Evolutionary conservation across 1,284 basidiomycete species (phyloP).

Genomic region (Takashimella koratensis): DNA sequence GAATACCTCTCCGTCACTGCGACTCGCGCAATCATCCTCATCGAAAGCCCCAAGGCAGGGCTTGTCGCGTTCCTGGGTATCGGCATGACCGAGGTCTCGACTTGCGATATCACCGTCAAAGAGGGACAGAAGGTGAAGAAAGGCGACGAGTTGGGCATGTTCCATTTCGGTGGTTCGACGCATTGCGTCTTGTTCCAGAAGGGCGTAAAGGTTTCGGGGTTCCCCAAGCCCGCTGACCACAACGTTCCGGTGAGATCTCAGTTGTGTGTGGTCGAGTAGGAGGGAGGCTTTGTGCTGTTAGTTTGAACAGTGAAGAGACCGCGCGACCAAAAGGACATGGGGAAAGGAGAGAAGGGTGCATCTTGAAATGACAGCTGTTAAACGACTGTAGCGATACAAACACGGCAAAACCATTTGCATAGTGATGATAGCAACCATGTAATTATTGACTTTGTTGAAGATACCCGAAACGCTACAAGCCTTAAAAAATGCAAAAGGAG

Average conservation of each 20-base stretch:
- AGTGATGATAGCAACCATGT: no score
- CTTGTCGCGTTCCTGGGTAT: conserved; percentile 55
- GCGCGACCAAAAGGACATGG: no score
- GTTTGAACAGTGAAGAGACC: no score
- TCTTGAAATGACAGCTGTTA: no score
- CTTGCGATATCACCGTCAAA: conserved; percentile 50
- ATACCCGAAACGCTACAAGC: no score
- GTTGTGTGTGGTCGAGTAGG: conserved; percentile 28
- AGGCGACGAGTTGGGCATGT: conserved; percentile 54
- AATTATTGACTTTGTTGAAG: no score
- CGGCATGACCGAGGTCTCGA: conserved; percentile 61
- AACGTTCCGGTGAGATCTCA: conserved; percentile 42
- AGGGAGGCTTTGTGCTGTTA: not conserved
- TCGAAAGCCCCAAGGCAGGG: conserved; percentile 56
- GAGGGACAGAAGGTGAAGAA: conserved; percentile 48
- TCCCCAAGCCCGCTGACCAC: conserved; percentile 37
- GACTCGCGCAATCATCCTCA: conserved; percentile 56
- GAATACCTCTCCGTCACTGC: conserved; percentile 49
- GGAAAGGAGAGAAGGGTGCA: no score
- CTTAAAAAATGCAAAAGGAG: no score
- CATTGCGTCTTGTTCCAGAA: conserved; percentile 52
- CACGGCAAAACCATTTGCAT: no score
- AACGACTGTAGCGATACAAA: no score
- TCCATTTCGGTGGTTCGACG: conserved; percentile 57
- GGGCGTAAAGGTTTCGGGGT: conserved; percentile 37